Base-by-base conservation (phyloP, 495 filamentous ascomycete genomes). In the Daldinia bambusicola region DNA sequence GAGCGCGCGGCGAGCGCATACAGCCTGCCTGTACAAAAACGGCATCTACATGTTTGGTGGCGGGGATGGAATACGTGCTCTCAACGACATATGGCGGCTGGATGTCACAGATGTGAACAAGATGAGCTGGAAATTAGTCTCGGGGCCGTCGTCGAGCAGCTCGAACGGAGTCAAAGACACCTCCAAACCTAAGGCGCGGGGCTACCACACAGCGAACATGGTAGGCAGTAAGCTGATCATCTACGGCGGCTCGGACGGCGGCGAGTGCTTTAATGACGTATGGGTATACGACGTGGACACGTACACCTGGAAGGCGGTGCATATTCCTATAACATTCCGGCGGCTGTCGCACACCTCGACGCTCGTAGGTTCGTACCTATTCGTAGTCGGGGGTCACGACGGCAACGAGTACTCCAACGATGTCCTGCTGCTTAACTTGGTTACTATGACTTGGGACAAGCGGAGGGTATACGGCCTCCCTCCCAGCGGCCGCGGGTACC, bases 131-230 rank as follows among this genome's bases (percentile, higher is more conserved):
- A 86, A 88, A 69, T 75, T 88, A 20, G 83, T 90, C 36, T 87
- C 85, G 2, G 78, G 81, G 20, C 78, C 81, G 5, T 69, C 69
- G 75, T 32, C 61, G 63, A 40, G 48, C 13, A 26, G 50, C 43
- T 58, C 61, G 30, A 69, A 75, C 18, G 50, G 69, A 34, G 55
- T 37, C 4, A 68, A 61, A n/a, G 61, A 62, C 13, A 79, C 79
- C 1, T 67, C 76, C 41, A 79, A 81, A 22, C 88, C 88, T 9
- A 88, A 87, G 69, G 86, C 88, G 30, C 78, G 88, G 41, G 88
- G 88, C 10, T 90, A 90, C 68, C 88, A 90, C 74, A 90, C 88
- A 13, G 88, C 88, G 37, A 90, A 90, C 74, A 90, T 90, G 85
- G 88, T 90, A 38, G 88, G 88, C 36, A 82, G 80, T 71, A 90